phyloP scores from a whole-genome alignment of 176 grass and related monocot genomes.

The Avena eriantha region DNA sequence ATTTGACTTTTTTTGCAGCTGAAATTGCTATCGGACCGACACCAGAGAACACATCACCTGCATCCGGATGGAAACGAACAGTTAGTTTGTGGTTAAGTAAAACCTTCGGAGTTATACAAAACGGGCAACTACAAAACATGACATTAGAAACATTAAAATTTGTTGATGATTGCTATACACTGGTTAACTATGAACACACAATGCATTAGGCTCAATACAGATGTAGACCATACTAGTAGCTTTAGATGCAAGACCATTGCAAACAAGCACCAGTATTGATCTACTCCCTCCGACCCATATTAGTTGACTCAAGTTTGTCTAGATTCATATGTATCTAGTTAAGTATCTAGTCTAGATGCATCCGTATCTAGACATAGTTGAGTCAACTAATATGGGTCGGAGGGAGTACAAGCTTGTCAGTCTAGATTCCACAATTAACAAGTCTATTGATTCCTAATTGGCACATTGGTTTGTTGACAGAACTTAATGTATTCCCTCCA shows the following conservation, averaged over 20 bases:
- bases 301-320: too few relatives aligned
- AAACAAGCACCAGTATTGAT: constrained; percentile 10
- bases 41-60: constrained; percentile 92
- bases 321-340: too few relatives aligned
- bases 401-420: not conserved
- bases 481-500: not conserved
- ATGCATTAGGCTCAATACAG: not conserved
- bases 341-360: too few relatives aligned
- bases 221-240: not conserved
- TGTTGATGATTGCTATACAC: not conserved
- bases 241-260: too few relatives aligned
- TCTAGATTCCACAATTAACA: not conserved
- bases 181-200: not conserved
- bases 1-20: constrained; percentile 79
- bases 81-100: constrained; percentile 12
- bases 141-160: constrained; percentile 8
- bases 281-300: too few relatives aligned
- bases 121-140: constrained; percentile 16
- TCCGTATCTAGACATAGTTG: too few relatives aligned
- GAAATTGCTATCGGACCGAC: constrained; percentile 89
- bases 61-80: constrained; percentile 33
- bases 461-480: constrained; percentile 2
- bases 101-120: not conserved
- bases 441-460: not conserved
- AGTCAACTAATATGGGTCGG: too few relatives aligned